A percentile compares a stretch with the other conserved stretches of the same genome.
Conservation (phyloP, 106 monocot genomes). For the Allium fistulosum region DNA sequence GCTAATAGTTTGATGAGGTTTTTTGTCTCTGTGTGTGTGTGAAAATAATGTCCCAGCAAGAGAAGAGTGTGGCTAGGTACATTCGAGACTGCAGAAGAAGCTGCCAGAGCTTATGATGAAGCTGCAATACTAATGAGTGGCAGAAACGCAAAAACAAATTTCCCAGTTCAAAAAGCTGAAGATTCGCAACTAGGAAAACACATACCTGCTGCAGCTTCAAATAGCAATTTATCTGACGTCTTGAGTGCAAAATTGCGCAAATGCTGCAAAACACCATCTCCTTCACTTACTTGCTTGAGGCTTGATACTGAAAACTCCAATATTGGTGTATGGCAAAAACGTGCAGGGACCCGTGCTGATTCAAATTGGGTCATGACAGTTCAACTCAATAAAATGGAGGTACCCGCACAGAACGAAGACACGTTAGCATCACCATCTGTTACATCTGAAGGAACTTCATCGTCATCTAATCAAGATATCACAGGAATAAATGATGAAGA, state of each 20-base stretch:
- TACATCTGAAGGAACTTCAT: neutral
- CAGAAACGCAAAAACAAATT: slow-evolving; percentile 93
- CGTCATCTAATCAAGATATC: neutral
- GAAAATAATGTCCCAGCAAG: slow-evolving; percentile 26
- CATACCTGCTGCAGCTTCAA: slow-evolving; percentile 11
- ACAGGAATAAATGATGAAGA: slow-evolving; percentile 17
- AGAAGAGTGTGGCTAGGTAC: slow-evolving; percentile 96
- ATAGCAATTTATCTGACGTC: slow-evolving; percentile 38
- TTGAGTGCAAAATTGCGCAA: slow-evolving; percentile 77
- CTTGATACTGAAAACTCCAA: slow-evolving; percentile 88
- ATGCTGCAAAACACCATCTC: slow-evolving; percentile 77
- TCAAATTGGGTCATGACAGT: slow-evolving; percentile 97
- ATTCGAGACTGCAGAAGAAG: slow-evolving; percentile 88
- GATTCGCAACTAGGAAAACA: slow-evolving; percentile 10
- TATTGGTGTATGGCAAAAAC: slow-evolving; percentile 99
- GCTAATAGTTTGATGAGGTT: neutral
- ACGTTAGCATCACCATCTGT: neutral
- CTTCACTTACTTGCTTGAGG: slow-evolving; percentile 91
- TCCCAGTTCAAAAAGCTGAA: slow-evolving; percentile 32
- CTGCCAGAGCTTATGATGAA: slow-evolving; percentile 89
- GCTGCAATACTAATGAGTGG: slow-evolving; percentile 85
- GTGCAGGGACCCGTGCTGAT: slow-evolving; percentile 68
- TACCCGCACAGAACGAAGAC: slow-evolving; percentile 4
- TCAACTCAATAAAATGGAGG: slow-evolving; percentile 35
- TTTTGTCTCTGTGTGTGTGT: too few species aligned